phyloP scores from a whole-genome alignment of 2,329 filamentous ascomycete genomes.

The Lasiodiplodia citricola region DNA sequence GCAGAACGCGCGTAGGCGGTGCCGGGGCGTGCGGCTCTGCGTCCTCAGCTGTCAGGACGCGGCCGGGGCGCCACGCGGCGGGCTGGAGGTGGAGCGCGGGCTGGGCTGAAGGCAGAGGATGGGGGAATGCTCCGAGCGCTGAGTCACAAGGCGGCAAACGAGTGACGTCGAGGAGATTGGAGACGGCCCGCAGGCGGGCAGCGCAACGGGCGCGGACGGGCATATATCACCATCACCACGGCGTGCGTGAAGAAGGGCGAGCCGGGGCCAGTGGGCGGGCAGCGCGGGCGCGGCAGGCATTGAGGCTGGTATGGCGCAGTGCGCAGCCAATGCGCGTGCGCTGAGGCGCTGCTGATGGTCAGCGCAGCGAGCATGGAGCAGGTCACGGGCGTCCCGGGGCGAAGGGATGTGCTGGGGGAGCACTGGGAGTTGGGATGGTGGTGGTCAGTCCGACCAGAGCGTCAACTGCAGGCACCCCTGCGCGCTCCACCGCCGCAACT shows the following conservation, averaged over 20 bases:
- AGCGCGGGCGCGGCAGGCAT: slow-evolving; percentile 18
- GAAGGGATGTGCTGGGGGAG: slow-evolving; percentile 23
- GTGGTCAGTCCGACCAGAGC: slow-evolving; percentile 14
- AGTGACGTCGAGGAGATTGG: slow-evolving; percentile 9
- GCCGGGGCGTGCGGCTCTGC: slow-evolving; percentile 23
- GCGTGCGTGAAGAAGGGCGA: slow-evolving; percentile 30
- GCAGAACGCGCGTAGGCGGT: slow-evolving; percentile 15
- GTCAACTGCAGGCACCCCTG: slow-evolving; percentile 14
- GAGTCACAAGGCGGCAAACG: slow-evolving; percentile 40
- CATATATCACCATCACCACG: slow-evolving; percentile 36
- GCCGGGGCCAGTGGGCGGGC: slow-evolving; percentile 31
- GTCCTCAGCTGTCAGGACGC: slow-evolving; percentile 24
- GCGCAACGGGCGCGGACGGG: slow-evolving; percentile 35
- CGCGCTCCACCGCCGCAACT: slow-evolving; percentile 21
- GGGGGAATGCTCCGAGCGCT: slow-evolving; percentile 33
- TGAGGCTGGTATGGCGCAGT: slow-evolving; percentile 32
- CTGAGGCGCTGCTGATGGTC: slow-evolving; percentile 31
- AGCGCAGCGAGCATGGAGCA: slow-evolving; percentile 20
- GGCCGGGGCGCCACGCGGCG: slow-evolving; percentile 22
- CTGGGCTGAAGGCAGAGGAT: slow-evolving; percentile 1
- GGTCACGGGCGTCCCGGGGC: slow-evolving; percentile 18
- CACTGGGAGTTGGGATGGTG: slow-evolving; percentile 22
- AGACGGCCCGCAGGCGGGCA: slow-evolving; percentile 26
- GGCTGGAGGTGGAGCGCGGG: slow-evolving; percentile 1
- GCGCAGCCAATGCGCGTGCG: slow-evolving; percentile 37